These are phyloP conservation scores for Melanogaster broomeanus DNA, from an alignment of 768 basidiomycete genomes.

Conservation along the genomic window DNA sequence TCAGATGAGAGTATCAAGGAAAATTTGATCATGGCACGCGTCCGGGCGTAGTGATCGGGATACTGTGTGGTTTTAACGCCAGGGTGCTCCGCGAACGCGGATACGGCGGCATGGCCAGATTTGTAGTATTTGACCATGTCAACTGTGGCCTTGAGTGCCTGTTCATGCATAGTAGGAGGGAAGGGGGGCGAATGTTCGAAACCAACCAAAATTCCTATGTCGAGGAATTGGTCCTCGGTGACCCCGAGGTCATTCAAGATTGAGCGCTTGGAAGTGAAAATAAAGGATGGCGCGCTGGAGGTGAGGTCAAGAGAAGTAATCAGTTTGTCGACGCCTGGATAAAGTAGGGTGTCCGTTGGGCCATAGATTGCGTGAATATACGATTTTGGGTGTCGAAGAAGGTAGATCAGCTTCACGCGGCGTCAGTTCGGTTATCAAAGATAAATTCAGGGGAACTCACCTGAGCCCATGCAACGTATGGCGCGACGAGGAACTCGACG, in stretches of 20 bases:
- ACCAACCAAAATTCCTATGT: constrained; percentile 89
- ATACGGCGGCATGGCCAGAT: constrained; percentile 79
- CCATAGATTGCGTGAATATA: constrained; percentile 96
- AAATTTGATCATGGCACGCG: constrained; percentile 90
- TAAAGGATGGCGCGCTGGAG: constrained; percentile 69
- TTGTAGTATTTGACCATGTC: constrained; percentile 95
- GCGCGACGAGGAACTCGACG: constrained; percentile 95
- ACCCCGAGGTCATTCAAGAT: constrained; percentile 70
- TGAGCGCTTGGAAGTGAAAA: constrained; percentile 77
- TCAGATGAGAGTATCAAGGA: constrained; percentile 89
- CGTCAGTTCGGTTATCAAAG: constrained; percentile 7
- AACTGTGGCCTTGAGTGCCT: constrained; percentile 80
- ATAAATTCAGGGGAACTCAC: constrained; percentile 47
- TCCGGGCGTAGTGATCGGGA: constrained; percentile 83
- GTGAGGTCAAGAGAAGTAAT: constrained; percentile 86
- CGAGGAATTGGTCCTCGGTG: constrained; percentile 89
- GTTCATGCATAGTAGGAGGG: constrained; percentile 80
- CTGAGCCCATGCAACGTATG: constrained; percentile 95
- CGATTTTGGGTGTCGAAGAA: constrained; percentile 88
- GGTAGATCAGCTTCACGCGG: constrained; percentile 80
- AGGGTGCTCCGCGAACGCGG: constrained; percentile 77
- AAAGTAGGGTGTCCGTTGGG: constrained; percentile 86
- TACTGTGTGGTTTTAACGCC: constrained; percentile 81
- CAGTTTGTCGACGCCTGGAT: constrained; percentile 84
- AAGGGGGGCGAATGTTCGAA: constrained; percentile 81